Evolutionary conservation across 2,329 filamentous ascomycete genomes (phyloP).

Genomic region (Chaetoscypha palmicola): DNA sequence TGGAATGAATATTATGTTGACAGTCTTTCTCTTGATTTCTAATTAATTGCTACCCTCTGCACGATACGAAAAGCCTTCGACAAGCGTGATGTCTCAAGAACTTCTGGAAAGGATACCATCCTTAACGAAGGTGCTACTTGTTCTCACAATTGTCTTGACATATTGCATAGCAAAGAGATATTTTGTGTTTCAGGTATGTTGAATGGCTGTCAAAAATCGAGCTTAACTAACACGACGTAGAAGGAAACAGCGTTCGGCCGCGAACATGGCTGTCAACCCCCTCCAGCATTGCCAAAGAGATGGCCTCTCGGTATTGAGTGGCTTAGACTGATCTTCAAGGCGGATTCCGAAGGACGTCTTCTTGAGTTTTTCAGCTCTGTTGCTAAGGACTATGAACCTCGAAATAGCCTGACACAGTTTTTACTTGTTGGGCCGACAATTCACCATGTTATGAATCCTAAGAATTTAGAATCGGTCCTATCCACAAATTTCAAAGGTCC

Average conservation of each 20-base stretch:
- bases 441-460: constrained; percentile 22
- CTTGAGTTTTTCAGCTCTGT: constrained; percentile 23
- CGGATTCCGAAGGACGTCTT: constrained; percentile 26
- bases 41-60: too few species aligned
- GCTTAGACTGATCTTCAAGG: constrained; percentile 25
- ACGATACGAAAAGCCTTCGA: too few species aligned
- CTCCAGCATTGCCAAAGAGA: constrained; percentile 29
- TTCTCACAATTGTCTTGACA: too few species aligned
- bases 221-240: too few species aligned
- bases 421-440: constrained; percentile 28
- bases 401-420: constrained; percentile 27
- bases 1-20: too few species aligned
- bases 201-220: too few species aligned
- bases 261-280: constrained; percentile 26
- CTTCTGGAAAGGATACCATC: too few species aligned
- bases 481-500: constrained; percentile 25
- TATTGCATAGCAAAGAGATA: too few species aligned
- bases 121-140: too few species aligned
- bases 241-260: constrained; percentile 15
- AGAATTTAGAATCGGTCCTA: constrained; percentile 29
- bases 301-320: constrained; percentile 33
- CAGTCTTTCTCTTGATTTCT: too few species aligned
- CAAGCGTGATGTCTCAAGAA: too few species aligned
- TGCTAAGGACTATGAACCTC: constrained; percentile 28
- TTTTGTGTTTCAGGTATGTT: too few species aligned